Base-by-base conservation (phyloP, 1,284 basidiomycete species). In the Heliocybe sulcata region DNA sequence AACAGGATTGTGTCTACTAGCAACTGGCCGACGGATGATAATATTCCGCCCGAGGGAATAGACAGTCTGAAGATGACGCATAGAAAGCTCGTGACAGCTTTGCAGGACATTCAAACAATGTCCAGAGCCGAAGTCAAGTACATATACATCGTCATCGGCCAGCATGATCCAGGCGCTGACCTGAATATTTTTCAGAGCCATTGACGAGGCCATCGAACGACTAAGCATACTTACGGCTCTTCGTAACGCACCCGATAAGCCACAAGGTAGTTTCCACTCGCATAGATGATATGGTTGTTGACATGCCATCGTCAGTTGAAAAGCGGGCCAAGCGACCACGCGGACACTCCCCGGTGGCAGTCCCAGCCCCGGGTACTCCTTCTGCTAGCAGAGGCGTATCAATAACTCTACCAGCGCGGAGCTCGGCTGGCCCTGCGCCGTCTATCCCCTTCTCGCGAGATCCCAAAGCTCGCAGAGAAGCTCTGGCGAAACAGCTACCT, bases 241-340 rank as follows among this genome's bases (percentile, higher is more conserved):
- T 42, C 72, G 89, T 56, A 82, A 79, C 65, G 85, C 87, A 0
- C 76, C 87, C 23, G 87, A 90, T 68, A 65, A 68, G 9, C 71
- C 75, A 45, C 78, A 76, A 75, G 87, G 85, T 85, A 69, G 58
- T 56, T 35, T 38, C 31, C 35, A 29, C 26, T 49, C 54, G 54
- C 25, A 22, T 45, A 33, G 23, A 35, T 29, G 19, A 22, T 47
- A 20, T 22, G 26, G n/a, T 19, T 51, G 22, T 14, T 47, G 35
- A 11, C 19, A 20, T 14, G 52, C 25, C n/a, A 55, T 20, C 47
- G 54, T 48, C 45, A 22, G 54, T 62, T 81, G 86, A 89, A 58
- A 91, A 90, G 68, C 80, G 89, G 48, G 80, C 77, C 58, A 90
- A 91, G 68, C 83, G 89, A 20, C 84, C 84, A 25, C 74, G 87